phyloP scores from a whole-genome alignment of 1,139 yeast species.

The Suhomyces wounanorum region DNA sequence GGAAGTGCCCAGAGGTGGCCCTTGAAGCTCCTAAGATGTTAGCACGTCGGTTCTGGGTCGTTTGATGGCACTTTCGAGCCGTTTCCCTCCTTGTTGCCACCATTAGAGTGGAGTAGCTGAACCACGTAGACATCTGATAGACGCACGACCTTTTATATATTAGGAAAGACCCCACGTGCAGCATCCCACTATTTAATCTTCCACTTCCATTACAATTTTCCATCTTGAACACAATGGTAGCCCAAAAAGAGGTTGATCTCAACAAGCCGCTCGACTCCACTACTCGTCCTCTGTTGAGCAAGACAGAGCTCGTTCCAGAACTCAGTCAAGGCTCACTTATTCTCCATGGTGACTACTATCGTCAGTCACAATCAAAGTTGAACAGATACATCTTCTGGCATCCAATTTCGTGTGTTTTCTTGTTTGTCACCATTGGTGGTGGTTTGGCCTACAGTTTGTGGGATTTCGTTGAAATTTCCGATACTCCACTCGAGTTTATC shows the following conservation, averaged over 20 bases:
- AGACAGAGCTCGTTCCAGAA: constrained; percentile 52
- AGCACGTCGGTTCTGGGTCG: no score
- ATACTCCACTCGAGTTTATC: constrained; percentile 38
- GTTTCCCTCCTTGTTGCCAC: background rate
- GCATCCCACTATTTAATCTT: background rate
- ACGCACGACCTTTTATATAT: constrained; percentile 3
- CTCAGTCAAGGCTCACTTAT: constrained; percentile 60
- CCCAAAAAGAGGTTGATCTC: constrained; percentile 51
- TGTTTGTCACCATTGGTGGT: constrained; percentile 23
- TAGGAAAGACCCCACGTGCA: constrained; percentile 17
- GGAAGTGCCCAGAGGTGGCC: no score
- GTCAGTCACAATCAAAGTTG: constrained; percentile 56
- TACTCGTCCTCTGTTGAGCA: constrained; percentile 51
- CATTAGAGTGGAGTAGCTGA: no score
- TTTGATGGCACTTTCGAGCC: no score
- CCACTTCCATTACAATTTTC: background rate
- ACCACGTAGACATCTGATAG: no score
- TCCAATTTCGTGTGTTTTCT: constrained; percentile 36
- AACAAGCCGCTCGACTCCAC: constrained; percentile 54
- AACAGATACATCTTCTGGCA: constrained; percentile 53
- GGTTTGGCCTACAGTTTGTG: constrained; percentile 32
- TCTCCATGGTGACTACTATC: constrained; percentile 62
- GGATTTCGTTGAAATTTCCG: constrained; percentile 40
- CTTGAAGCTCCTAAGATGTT: no score
- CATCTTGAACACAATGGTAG: constrained; percentile 18